Conservation (phyloP, 805 yeast species). For the Grigorovia yakushimaensis region DNA sequence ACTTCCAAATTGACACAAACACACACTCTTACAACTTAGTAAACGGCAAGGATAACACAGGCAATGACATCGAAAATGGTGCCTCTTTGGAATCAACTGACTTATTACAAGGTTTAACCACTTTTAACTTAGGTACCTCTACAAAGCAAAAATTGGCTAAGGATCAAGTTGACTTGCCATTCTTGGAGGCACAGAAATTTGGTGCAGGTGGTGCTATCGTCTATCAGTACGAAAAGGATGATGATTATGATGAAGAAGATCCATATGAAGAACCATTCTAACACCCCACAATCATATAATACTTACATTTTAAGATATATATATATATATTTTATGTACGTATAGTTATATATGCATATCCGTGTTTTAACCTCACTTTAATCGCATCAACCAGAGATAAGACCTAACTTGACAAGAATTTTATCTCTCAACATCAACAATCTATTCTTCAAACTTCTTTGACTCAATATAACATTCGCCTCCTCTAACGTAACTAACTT, state of each 20-base stretch:
- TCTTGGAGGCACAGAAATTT: conserved; percentile 73
- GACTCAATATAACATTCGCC: conserved; percentile 31
- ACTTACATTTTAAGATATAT: not conserved
- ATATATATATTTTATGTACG: not conserved
- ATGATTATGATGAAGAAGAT: conserved; percentile 96
- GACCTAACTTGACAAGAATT: conserved; percentile 3
- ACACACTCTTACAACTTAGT: conserved; percentile 34
- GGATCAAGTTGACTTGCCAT: conserved; percentile 87
- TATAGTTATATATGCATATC: not conserved
- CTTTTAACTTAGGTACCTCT: conserved; percentile 74
- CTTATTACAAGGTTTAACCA: conserved; percentile 63
- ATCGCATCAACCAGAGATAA: not conserved
- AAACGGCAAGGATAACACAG: conserved; percentile 17
- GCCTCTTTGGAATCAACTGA: conserved; percentile 36
- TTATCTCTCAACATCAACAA: conserved; percentile 10
- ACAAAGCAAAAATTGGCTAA: conserved; percentile 66
- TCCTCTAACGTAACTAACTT: conserved; percentile 69
- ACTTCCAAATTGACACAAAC: conserved; percentile 41
- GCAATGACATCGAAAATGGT: conserved; percentile 7
- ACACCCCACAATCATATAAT: too few species aligned
- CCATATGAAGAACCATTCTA: conserved; percentile 94
- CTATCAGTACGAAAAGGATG: conserved; percentile 91
- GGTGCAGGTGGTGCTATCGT: conserved; percentile 88
- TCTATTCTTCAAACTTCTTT: conserved; percentile 15
- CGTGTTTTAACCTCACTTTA: too few species aligned